Base-by-base conservation (phyloP, 2,329 filamentous ascomycete genomes). In the Aspergillus fijiensis region DNA sequence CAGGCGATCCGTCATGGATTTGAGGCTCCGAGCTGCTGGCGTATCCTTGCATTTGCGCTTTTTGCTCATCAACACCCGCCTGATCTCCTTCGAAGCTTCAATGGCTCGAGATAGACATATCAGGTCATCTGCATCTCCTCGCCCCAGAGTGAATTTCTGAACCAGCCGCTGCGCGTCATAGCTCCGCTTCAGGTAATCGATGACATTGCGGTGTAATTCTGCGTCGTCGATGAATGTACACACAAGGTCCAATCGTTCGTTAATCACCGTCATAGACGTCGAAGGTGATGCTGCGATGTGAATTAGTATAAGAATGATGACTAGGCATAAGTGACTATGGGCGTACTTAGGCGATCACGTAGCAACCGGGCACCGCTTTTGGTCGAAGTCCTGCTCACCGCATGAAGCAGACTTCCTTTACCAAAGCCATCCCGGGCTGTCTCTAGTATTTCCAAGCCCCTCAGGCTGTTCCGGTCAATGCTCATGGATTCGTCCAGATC, bases 91-190 rank as follows among this genome's bases (percentile, higher is more conserved):
- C 4, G 91, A 92, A 5, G 90, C 87, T 55, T 85, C 77, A 61
- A 98, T 90, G 0, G 95, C 96, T 66, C 85, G 89, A 1, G 91
- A 91, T 14, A 99, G 81, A 53, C 87, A 89, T 49, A 98, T 81
- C 42, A 99, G 83, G 74, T 98, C 95, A 71, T 98, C 94, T 1
- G 94, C 85, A 69, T 96, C 90, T n/a, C 94, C 95, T 63, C 91
- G 86, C 11, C 94, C 93, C 9, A 98, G 84, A 0, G 94, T 90
- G 74, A 99, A 98, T 72, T 95, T 97, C 70, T 98, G 95, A 1
- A 96, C 87, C 3, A 99, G 81, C 1, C 95, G 89, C 70, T 96
- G 89, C 2, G 91, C 92, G 76, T 99, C 95, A 67, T 92, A 88
- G 55, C 88, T 94, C 25, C 86, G 84, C 63, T 87, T 85, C 2